These are phyloP conservation scores for Acorus calamus DNA, from an alignment of 106 monocot genomes.

Conservation along the genomic window DNA sequence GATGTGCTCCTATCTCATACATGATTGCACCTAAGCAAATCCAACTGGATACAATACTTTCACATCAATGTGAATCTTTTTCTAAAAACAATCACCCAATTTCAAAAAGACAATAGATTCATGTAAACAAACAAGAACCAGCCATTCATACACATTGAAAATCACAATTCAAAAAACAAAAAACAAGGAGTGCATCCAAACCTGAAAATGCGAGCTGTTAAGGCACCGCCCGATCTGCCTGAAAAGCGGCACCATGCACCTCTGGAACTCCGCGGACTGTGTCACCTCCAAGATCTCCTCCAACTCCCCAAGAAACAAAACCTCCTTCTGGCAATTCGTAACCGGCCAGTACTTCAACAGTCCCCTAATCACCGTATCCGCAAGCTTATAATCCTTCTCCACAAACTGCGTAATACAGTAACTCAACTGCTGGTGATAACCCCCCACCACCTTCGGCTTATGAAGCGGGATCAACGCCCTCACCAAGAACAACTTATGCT, in stretches of 20 bases:
- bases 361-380: constrained; percentile 14
- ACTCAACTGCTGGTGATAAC: constrained; percentile 14
- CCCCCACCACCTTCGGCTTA: constrained; percentile 8
- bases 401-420: constrained; percentile 15
- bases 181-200: background rate
- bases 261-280: constrained; percentile 14
- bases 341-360: constrained; percentile 17
- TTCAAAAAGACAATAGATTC: no score
- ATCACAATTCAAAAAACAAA: no score
- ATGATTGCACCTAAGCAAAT: no score
- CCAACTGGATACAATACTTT: no score
- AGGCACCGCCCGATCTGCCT: constrained; percentile 9
- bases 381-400: constrained; percentile 19
- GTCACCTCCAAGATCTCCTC: constrained; percentile 15
- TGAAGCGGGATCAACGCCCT: constrained; percentile 11
- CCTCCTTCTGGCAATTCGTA: constrained; percentile 16
- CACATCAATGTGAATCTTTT: no score
- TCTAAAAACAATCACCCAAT: no score
- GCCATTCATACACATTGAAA: no score
- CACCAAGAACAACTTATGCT: constrained; percentile 15
- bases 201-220: constrained; percentile 18
- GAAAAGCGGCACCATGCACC: constrained; percentile 18
- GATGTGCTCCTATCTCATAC: no score
- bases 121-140: no score
- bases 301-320: constrained; percentile 13